Conservation (phyloP, 176 grass and related monocot genomes). For the Avena eriantha region DNA sequence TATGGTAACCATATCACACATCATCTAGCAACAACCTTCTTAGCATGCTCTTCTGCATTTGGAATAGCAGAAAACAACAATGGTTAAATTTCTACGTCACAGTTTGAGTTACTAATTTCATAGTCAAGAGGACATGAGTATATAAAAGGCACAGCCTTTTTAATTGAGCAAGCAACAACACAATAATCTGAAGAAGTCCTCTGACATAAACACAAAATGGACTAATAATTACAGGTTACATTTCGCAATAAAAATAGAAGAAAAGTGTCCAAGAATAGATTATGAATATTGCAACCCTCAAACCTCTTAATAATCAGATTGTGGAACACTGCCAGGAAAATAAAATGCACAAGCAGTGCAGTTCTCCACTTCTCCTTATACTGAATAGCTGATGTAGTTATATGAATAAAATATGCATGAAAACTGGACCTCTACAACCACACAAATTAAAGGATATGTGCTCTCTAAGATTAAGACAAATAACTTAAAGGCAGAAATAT, state of each 20-base stretch:
- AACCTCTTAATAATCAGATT: background rate
- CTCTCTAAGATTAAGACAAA: background rate
- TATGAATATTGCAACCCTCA: background rate
- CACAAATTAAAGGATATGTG: background rate
- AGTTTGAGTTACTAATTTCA: background rate
- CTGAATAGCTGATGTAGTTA: background rate
- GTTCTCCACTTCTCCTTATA: background rate
- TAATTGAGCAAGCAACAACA: background rate
- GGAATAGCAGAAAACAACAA: constrained; percentile 15
- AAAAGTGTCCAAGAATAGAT: background rate
- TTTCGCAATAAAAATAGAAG: background rate
- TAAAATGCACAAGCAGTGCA: background rate
- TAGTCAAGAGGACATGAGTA: background rate
- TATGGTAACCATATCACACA: background rate
- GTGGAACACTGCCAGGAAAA: background rate
- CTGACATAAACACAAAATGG: background rate
- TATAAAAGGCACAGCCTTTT: background rate
- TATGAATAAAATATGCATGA: constrained; percentile 29
- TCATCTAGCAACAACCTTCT: background rate
- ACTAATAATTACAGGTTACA: background rate
- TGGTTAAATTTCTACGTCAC: background rate
- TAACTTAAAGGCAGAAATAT: background rate
- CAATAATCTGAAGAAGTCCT: background rate
- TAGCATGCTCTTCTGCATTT: background rate
- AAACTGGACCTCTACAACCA: background rate